Evolutionary conservation across 2,329 filamentous ascomycete genomes (phyloP).

Genomic region (Epichloe sylvatica): DNA sequence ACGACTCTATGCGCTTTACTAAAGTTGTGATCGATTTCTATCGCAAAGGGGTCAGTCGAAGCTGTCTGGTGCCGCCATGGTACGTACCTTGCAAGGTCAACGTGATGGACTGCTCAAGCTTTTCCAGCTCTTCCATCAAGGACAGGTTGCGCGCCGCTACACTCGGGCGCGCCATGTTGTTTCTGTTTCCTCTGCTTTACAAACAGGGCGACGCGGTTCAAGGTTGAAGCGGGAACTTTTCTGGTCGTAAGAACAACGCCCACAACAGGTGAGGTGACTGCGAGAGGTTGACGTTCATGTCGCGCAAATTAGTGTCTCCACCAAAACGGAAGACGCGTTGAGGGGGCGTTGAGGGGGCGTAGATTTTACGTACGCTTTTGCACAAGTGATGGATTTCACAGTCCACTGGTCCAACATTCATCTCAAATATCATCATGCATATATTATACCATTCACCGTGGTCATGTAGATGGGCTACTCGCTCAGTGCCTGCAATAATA

Average conservation of each 20-base stretch:
- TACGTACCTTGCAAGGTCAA: conserved; percentile 81
- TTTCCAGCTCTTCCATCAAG: conserved; percentile 89
- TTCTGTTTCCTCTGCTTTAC: background rate
- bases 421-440: too few relatives aligned
- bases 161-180: conserved; percentile 35
- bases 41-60: conserved; percentile 3
- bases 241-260: too few relatives aligned
- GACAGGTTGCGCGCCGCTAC: conserved; percentile 47
- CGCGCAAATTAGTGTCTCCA: background rate
- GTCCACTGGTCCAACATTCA: too few relatives aligned
- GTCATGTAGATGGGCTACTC: background rate
- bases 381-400: too few relatives aligned
- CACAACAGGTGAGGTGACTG: too few relatives aligned
- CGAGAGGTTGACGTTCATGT: background rate
- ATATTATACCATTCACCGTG: background rate
- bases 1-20: conserved; percentile 93
- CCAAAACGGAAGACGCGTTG: background rate
- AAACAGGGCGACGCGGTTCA: background rate
- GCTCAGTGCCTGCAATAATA: conserved; percentile 37
- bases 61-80: conserved; percentile 3
- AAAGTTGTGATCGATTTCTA: conserved; percentile 98
- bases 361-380: background rate
- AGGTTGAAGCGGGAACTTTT: background rate
- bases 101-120: conserved; percentile 91
- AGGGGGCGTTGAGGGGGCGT: too few relatives aligned